Evolutionary conservation across 768 basidiomycete species (phyloP).

Genomic region (Auricularia cornea): DNA sequence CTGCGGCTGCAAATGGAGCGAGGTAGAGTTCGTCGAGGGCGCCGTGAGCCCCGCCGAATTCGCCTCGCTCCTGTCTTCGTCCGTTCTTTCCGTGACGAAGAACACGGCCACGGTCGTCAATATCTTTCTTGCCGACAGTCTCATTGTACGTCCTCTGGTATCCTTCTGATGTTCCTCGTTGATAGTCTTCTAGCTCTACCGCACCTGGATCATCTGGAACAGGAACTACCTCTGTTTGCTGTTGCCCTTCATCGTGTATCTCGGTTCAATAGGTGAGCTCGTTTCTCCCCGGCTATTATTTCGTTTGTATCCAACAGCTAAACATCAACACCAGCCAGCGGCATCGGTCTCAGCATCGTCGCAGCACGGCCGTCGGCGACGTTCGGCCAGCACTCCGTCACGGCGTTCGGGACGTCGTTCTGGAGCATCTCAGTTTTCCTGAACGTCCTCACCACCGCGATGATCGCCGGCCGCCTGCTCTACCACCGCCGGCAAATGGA

Average conservation of each 20-base stretch:
- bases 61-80: no score
- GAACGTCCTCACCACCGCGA: conserved; percentile 26
- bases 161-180: no score
- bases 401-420: not conserved
- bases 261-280: not conserved
- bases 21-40: no score
- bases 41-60: no score
- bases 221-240: not conserved
- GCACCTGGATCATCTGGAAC: not conserved
- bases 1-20: no score
- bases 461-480: conserved; percentile 24
- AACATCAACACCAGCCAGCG: no score
- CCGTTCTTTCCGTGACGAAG: not conserved
- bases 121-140: not conserved
- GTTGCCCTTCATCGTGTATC: not conserved
- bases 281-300: no score
- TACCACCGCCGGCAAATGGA: conserved; percentile 5
- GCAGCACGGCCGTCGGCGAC: not conserved
- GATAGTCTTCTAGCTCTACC: not conserved
- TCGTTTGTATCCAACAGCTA: no score
- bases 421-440: conserved; percentile 19
- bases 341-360: not conserved
- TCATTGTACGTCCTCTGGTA: not conserved
- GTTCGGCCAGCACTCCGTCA: not conserved
- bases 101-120: not conserved